Conservation (phyloP, 2,329 filamentous ascomycete species). For the Pyrenophora graminea region DNA sequence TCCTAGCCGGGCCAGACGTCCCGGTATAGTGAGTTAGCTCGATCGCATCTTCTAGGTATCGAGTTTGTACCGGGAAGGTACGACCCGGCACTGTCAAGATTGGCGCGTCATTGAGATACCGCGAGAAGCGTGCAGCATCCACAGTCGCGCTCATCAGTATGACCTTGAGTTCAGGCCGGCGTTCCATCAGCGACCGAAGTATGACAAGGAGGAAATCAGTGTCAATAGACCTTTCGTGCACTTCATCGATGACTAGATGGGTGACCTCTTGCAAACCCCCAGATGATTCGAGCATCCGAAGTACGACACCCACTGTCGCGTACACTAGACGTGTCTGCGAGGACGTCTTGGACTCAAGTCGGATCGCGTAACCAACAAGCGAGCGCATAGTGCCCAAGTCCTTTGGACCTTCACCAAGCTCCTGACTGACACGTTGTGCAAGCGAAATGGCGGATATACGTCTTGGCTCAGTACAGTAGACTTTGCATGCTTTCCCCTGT, state of each 20-base stretch:
- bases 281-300: slow-evolving; percentile 92
- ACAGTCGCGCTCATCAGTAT: slow-evolving; percentile 98
- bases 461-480: slow-evolving; percentile 93
- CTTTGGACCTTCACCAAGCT: slow-evolving; percentile 81
- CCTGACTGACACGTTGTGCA: slow-evolving; percentile 89
- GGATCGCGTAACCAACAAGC: slow-evolving; percentile 90
- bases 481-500: slow-evolving; percentile 79
- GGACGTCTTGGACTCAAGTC: slow-evolving; percentile 84
- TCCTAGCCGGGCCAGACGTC: slow-evolving; percentile 52
- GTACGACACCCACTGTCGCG: slow-evolving; percentile 88
- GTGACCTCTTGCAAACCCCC: slow-evolving; percentile 87
- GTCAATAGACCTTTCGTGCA: slow-evolving; percentile 89
- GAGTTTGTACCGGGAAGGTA: slow-evolving; percentile 88
- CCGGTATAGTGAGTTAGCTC: slow-evolving; percentile 76
- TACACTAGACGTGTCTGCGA: slow-evolving; percentile 84
- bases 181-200: slow-evolving; percentile 76
- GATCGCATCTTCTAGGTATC: slow-evolving; percentile 89
- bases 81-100: slow-evolving; percentile 90
- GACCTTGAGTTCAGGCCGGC: slow-evolving; percentile 83
- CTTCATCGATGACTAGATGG: slow-evolving; percentile 94
- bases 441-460: slow-evolving; percentile 96
- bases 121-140: slow-evolving; percentile 83
- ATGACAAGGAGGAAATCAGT: slow-evolving; percentile 95
- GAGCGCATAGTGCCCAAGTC: slow-evolving; percentile 84
- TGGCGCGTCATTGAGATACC: slow-evolving; percentile 89